Evolutionary conservation across 495 filamentous ascomycete genomes (phyloP).

Genomic region (Tuber brumale): DNA sequence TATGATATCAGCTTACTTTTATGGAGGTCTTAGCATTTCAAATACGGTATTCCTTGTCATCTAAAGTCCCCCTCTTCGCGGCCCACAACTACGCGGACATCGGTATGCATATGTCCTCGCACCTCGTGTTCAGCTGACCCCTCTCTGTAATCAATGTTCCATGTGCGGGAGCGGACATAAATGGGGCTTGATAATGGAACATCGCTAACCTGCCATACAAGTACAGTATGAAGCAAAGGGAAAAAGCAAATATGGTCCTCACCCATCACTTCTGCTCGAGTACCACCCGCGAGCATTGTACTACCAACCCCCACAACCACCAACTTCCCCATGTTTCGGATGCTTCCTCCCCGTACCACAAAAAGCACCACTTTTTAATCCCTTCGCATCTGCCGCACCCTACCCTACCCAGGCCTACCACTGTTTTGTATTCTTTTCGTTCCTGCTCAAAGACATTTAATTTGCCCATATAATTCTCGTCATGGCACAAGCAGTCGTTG

Average conservation of each 20-base stretch:
- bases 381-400: background rate
- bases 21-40: background rate
- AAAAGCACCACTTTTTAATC: background rate
- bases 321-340: constrained; percentile 1
- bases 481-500: background rate
- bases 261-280: background rate
- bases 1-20: background rate
- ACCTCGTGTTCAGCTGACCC: constrained; percentile 34
- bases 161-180: background rate
- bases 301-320: background rate
- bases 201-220: background rate
- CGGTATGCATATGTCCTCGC: constrained; percentile 12
- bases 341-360: background rate
- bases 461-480: background rate
- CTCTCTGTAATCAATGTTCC: constrained; percentile 1
- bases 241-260: background rate
- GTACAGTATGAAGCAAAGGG: background rate
- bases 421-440: background rate
- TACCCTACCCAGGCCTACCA: background rate
- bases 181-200: background rate
- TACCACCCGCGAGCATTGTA: background rate
- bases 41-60: constrained; percentile 18
- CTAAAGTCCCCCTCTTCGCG: constrained; percentile 24
- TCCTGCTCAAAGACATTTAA: background rate
- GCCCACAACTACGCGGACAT: constrained; percentile 7